Evolutionary conservation across 1,139 yeast species (phyloP).

Genomic region (Yamadazyma friedrichii): DNA sequence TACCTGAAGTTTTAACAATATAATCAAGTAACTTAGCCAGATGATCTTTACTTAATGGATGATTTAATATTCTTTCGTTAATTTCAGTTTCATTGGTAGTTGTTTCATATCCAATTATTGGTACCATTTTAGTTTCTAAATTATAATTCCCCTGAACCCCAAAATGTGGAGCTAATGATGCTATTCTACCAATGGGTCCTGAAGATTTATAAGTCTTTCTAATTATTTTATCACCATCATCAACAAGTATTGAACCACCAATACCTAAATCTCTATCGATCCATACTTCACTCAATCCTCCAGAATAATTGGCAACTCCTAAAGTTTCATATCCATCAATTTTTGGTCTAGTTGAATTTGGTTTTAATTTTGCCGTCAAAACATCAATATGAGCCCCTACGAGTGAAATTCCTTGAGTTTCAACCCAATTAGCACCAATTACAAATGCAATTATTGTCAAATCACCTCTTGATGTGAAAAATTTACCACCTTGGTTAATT

Average conservation of each 20-base stretch:
- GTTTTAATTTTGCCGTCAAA: slow-evolving; percentile 56
- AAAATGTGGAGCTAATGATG: slow-evolving; percentile 66
- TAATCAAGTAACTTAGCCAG: slow-evolving; percentile 54
- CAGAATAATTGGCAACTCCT: slow-evolving; percentile 69
- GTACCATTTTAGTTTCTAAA: slow-evolving; percentile 61
- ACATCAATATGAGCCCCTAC: slow-evolving; percentile 65
- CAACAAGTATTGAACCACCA: slow-evolving; percentile 59
- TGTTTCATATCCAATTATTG: slow-evolving; percentile 50
- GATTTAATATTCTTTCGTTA: slow-evolving; percentile 1
- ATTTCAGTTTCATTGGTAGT: slow-evolving; percentile 36
- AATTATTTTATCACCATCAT: slow-evolving; percentile 27
- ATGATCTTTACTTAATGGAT: slow-evolving; percentile 54
- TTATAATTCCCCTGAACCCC: slow-evolving; percentile 57
- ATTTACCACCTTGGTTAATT: slow-evolving; percentile 23
- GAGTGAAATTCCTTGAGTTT: slow-evolving; percentile 55
- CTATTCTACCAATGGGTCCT: slow-evolving; percentile 63
- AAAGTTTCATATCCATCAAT: slow-evolving; percentile 61
- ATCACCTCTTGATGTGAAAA: slow-evolving; percentile 58
- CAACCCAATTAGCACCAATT: slow-evolving; percentile 57
- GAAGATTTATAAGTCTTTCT: slow-evolving; percentile 56
- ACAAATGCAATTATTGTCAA: slow-evolving; percentile 56
- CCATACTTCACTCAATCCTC: slow-evolving; percentile 56
- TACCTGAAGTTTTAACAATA: slow-evolving; percentile 48
- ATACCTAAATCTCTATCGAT: slow-evolving; percentile 67
- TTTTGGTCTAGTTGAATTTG: slow-evolving; percentile 43